Conservation (phyloP, 2,329 filamentous ascomycete species). For the Monilinia vaccinii-corymbosi region DNA sequence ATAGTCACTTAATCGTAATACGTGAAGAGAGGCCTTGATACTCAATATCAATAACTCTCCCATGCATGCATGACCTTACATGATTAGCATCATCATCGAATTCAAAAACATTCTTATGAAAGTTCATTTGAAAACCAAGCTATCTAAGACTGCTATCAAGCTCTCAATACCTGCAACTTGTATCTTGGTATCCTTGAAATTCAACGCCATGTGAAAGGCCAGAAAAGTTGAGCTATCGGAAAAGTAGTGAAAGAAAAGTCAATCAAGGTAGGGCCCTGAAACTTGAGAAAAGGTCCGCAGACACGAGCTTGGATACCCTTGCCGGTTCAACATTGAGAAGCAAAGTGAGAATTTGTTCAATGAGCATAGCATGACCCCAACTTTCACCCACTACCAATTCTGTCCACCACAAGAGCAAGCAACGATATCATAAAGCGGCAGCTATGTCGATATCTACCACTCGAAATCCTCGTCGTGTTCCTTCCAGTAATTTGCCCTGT, state of each 20-base stretch:
- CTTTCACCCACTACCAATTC: not conserved
- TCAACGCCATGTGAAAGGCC: not conserved
- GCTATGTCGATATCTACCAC: not conserved
- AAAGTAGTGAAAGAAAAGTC: not conserved
- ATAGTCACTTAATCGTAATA: too few relatives aligned
- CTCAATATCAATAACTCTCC: too few relatives aligned
- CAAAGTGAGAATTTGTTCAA: not conserved
- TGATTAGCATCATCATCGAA: not conserved
- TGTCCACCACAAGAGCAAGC: not conserved
- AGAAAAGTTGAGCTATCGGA: not conserved
- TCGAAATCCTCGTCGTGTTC: not conserved
- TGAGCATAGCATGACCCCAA: not conserved
- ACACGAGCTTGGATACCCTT: not conserved
- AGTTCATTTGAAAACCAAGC: not conserved
- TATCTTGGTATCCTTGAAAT: not conserved
- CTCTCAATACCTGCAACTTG: not conserved
- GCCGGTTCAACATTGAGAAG: not conserved
- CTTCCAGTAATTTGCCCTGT: constrained; percentile 2
- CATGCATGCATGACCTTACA: not conserved
- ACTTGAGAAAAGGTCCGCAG: not conserved
- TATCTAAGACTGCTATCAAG: not conserved
- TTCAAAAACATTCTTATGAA: not conserved
- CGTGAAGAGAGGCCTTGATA: too few relatives aligned
- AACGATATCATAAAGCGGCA: too few relatives aligned
- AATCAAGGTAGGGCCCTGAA: not conserved